Conservation (phyloP, 345 rosid species). For the Dimocarpus longan region DNA sequence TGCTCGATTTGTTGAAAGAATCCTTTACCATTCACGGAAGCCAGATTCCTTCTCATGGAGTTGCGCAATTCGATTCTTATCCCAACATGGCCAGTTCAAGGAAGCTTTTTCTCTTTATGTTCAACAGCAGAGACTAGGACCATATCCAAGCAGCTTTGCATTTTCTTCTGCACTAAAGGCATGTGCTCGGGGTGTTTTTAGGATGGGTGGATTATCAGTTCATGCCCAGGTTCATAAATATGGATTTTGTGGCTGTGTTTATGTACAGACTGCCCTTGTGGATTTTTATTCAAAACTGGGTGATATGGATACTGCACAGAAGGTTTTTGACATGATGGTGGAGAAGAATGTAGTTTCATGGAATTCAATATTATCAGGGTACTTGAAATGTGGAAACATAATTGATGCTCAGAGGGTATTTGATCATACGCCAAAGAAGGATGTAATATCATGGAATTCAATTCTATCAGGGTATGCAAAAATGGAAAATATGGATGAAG, state of each 20-base stretch:
- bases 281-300: slow-evolving; percentile 65
- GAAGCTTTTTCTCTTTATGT: slow-evolving; percentile 50
- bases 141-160: slow-evolving; percentile 55
- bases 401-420: slow-evolving; percentile 52
- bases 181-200: slow-evolving; percentile 46
- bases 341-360: slow-evolving; percentile 65
- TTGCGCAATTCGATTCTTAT: slow-evolving; percentile 53
- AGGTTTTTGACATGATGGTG: slow-evolving; percentile 51
- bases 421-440: slow-evolving; percentile 54
- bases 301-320: slow-evolving; percentile 48
- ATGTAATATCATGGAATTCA: slow-evolving; percentile 67
- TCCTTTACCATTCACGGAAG: slow-evolving; percentile 35
- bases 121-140: slow-evolving; percentile 50
- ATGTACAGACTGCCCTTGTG: slow-evolving; percentile 68
- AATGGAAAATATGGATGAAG: slow-evolving; percentile 47
- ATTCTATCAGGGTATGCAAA: slow-evolving; percentile 62
- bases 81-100: slow-evolving; percentile 56
- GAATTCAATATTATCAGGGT: slow-evolving; percentile 67
- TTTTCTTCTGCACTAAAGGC: slow-evolving; percentile 63
- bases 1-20: slow-evolving; percentile 38
- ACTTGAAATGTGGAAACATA: slow-evolving; percentile 48
- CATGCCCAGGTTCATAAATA: slow-evolving; percentile 57
- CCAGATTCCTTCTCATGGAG: slow-evolving; percentile 68
- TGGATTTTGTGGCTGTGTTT: slow-evolving; percentile 62
- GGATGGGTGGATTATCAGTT: slow-evolving; percentile 41